Base-by-base conservation (phyloP, 2,329 filamentous ascomycete genomes). In the Talaromyces rugulosus region DNA sequence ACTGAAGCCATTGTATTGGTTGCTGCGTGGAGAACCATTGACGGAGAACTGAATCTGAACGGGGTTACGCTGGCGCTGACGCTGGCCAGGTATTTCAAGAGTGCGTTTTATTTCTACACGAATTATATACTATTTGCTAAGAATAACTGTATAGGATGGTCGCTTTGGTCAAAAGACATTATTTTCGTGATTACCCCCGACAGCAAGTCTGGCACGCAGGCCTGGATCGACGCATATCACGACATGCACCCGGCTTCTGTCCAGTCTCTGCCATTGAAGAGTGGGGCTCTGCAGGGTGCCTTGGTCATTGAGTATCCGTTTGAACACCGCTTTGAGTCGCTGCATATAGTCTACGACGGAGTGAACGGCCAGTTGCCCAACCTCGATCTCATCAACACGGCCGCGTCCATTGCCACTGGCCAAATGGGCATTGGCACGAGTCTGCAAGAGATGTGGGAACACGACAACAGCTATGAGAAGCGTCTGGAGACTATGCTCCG, bases 201-300 rank as follows among this genome's bases (percentile, higher is more conserved):
- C 76, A 96, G 92, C 74, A 89, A 88, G 63, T 89, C 91, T 11
- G 95, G 94, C 0, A 91, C 92, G 0, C 93, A 98, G 74, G 95
- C 95, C 28, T 99, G 95, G 95, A 91, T 97, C 8, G 93, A 97
- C 72, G 95, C 95, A 1, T 99, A 99, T 75, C 95, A 99, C 75
- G 91, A 96, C 74, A 89, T 90, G 23, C 92, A 97, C 71, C 83
- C 89, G 0, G 78, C 83, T 5, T 84, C 82, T 7, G 88, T 98
- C 30, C 86, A 89, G 60, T 84, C 91, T 1, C 78, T 99, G 55
- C 88, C 93, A 1, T 83, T 98, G 70, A 98, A 98, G 79, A 95
- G 92, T 16, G 95, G 95, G 18, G 92, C 93, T 7, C 82, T 99
- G 36, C 95, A 99, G 78, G 95, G 91, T 12, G 95, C 92, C 36